A percentile compares a stretch with the other conserved stretches of the same genome.
These are phyloP conservation scores for Diaporthe ampelina DNA, from an alignment of 2,329 filamentous ascomycete genomes.

Conservation along the genomic window DNA sequence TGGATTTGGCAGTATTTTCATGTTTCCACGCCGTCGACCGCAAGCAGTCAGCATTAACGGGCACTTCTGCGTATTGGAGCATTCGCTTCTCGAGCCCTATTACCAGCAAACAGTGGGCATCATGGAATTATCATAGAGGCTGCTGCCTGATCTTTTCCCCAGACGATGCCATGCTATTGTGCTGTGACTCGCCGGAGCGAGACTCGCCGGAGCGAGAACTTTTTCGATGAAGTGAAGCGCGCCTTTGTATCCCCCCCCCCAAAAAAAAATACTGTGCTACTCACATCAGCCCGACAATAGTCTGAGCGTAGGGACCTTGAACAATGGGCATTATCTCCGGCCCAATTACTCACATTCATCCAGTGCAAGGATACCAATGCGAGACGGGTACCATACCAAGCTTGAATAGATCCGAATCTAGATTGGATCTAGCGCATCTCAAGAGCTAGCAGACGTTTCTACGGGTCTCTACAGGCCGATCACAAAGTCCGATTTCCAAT, in stretches of 20 bases:
- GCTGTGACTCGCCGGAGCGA: not conserved
- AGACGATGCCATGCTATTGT: too few relatives aligned
- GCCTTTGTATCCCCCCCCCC: not conserved
- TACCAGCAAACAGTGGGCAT: too few relatives aligned
- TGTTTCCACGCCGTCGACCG: not conserved
- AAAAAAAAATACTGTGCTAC: too few relatives aligned
- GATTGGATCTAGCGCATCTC: not conserved
- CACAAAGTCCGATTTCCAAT: constrained; percentile 35
- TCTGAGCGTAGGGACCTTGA: not conserved
- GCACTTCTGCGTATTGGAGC: not conserved
- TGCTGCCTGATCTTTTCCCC: not conserved
- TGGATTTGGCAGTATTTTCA: not conserved
- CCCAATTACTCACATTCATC: not conserved
- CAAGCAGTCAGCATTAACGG: too few relatives aligned
- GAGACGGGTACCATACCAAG: not conserved
- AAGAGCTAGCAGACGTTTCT: not conserved
- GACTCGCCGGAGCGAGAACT: too few relatives aligned
- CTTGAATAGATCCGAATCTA: not conserved
- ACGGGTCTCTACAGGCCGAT: not conserved
- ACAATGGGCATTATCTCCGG: not conserved
- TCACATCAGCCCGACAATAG: not conserved
- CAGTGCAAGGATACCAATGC: not conserved
- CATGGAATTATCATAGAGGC: not conserved
- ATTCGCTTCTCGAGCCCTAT: too few relatives aligned
- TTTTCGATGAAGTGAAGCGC: not conserved